Conservation (phyloP, 306 rosid species). For the Rosa chinensis region DNA sequence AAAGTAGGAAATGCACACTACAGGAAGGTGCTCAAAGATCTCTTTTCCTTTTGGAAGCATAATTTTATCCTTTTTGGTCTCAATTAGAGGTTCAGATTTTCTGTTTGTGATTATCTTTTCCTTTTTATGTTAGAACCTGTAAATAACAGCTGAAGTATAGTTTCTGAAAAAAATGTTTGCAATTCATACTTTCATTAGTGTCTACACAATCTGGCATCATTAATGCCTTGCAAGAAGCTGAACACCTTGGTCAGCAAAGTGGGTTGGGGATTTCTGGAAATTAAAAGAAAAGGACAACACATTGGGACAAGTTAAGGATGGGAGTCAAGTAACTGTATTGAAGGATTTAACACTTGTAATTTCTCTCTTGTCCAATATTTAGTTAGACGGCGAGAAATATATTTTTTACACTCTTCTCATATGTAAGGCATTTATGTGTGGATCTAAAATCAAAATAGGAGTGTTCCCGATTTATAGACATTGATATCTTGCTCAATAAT, state of each 20-base stretch:
- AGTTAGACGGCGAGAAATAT: background rate
- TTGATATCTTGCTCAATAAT: background rate
- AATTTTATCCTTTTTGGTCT: background rate
- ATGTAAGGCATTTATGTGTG: background rate
- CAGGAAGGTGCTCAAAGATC: background rate
- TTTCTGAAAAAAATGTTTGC: background rate
- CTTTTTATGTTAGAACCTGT: background rate
- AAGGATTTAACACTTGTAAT: background rate
- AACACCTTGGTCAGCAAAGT: background rate
- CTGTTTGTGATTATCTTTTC: slow-evolving; percentile 2
- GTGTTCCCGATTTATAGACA: background rate
- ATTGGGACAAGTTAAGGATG: background rate
- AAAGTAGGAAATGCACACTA: background rate
- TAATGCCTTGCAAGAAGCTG: no score
- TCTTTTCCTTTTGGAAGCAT: background rate
- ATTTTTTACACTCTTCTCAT: background rate
- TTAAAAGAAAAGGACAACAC: background rate
- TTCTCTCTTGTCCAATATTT: background rate
- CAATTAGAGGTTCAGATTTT: background rate
- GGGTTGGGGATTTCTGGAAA: background rate
- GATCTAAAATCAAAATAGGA: background rate
- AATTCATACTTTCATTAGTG: background rate
- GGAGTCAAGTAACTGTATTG: background rate
- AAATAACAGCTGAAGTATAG: background rate
- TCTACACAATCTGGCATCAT: background rate